A percentile compares a stretch with the other conserved stretches of the same genome.
Evolutionary conservation across 1,284 basidiomycete genomes (phyloP).

Genomic region (Puccinia triticina): DNA sequence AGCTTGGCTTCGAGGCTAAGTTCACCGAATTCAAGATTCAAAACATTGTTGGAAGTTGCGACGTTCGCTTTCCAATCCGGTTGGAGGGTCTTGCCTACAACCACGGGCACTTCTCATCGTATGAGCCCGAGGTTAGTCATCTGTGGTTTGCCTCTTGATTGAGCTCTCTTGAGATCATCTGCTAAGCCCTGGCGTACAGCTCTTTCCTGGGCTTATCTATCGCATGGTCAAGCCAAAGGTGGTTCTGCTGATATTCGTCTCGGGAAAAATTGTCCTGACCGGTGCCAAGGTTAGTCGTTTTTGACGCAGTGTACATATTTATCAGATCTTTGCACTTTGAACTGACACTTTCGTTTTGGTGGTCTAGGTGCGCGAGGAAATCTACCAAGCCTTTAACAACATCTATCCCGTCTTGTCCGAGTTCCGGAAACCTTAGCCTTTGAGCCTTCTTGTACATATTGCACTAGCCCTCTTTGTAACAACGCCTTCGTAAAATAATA

Average conservation of each 20-base stretch:
- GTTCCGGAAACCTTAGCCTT: conserved; percentile 57
- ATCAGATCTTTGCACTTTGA: too few relatives aligned
- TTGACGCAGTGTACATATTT: conserved; percentile 58
- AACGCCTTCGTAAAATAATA: too few relatives aligned
- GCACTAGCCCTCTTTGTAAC: too few relatives aligned
- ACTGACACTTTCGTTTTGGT: conserved; percentile 61
- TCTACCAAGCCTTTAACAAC: conserved; percentile 98
- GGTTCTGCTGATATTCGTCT: conserved; percentile 96
- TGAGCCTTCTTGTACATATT: too few relatives aligned
- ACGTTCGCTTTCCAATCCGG: conserved; percentile 99
- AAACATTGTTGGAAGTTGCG: conserved; percentile 97
- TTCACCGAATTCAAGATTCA: conserved; percentile 99
- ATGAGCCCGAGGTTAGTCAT: conserved; percentile 87
- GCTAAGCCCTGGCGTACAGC: conserved; percentile 63
- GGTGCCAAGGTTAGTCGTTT: conserved; percentile 82
- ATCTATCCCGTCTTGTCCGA: conserved; percentile 72
- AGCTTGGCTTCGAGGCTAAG: conserved; percentile 98
- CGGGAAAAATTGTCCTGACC: conserved; percentile 97
- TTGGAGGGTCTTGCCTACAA: conserved; percentile 96
- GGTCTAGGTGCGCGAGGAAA: conserved; percentile 89
- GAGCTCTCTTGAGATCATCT: conserved; percentile 56
- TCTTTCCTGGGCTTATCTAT: conserved; percentile 99
- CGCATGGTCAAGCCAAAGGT: conserved; percentile 99
- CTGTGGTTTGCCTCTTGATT: not conserved
- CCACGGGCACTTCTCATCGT: conserved; percentile 97